phyloP scores from a whole-genome alignment of 148 eudicot species.

The Heliosperma pusillum region DNA sequence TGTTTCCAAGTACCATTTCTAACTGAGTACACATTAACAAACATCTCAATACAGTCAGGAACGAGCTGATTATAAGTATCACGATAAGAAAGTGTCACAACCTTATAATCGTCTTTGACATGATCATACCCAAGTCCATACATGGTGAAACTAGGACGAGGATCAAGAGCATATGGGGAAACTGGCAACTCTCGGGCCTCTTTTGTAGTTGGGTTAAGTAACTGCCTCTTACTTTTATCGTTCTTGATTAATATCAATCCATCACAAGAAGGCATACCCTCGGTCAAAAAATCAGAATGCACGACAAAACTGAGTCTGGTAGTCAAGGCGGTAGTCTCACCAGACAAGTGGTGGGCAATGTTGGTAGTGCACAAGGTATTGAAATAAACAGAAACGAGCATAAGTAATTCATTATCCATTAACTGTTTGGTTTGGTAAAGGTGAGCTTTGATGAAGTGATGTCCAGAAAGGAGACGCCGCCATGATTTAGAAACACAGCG shows the following conservation, averaged over 20 bases:
- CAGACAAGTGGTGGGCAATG: slow-evolving; percentile 6
- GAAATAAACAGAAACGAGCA: neutral
- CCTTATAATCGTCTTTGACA: slow-evolving; percentile 12
- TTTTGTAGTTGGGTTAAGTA: slow-evolving; percentile 20
- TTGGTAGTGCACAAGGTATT: neutral
- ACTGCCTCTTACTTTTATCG: neutral
- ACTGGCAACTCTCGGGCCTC: neutral
- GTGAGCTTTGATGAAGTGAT: slow-evolving; percentile 25
- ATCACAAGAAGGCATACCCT: slow-evolving; percentile 18
- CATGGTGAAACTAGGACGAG: neutral
- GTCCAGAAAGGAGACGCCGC: slow-evolving; percentile 17
- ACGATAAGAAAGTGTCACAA: slow-evolving; percentile 11
- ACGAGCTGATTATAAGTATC: slow-evolving; percentile 2
- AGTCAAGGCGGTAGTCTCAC: neutral
- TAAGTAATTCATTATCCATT: neutral
- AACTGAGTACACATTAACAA: slow-evolving; percentile 19
- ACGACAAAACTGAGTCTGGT: neutral
- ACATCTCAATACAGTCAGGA: neutral
- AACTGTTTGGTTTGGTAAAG: slow-evolving; percentile 3
- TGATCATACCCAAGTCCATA: slow-evolving; percentile 23
- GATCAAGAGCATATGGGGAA: neutral
- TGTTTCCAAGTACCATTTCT: slow-evolving; percentile 14
- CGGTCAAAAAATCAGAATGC: neutral
- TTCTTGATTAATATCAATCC: slow-evolving; percentile 9
- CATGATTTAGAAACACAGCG: slow-evolving; percentile 27